Percentiles rank a stretch among this genome's conserved stretches.
These are phyloP conservation scores for Schizophyllum commune DNA, from an alignment of 1,284 basidiomycete species.

Conservation along the genomic window DNA sequence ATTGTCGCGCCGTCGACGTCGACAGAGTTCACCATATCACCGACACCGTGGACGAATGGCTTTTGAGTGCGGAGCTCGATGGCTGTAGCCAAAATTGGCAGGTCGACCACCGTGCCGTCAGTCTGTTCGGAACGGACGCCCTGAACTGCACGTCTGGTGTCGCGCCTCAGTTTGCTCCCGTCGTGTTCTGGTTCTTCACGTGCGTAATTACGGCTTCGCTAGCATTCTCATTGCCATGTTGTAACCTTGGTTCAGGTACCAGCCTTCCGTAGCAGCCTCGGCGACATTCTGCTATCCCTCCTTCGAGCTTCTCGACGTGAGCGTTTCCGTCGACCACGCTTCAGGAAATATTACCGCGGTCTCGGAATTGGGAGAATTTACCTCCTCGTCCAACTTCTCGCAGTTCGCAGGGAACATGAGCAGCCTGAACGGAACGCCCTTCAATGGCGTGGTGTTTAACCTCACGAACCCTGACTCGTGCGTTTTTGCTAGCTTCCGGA, in stretches of 20 bases:
- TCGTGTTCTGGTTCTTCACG: constrained; percentile 53
- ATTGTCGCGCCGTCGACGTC: constrained; percentile 33
- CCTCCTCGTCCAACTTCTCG: constrained; percentile 29
- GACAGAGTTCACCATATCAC: constrained; percentile 17
- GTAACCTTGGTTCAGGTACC: constrained; percentile 12
- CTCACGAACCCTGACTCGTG: constrained; percentile 29
- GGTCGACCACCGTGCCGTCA: constrained; percentile 29
- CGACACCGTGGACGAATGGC: constrained; percentile 28
- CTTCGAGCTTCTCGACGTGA: constrained; percentile 33
- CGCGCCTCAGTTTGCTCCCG: constrained; percentile 33
- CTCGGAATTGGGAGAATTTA: constrained; percentile 29
- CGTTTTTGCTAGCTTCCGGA: constrained; percentile 13
- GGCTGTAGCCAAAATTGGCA: constrained; percentile 33
- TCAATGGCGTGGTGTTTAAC: constrained; percentile 45
- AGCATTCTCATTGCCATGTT: background rate
- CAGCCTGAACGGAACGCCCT: constrained; percentile 35
- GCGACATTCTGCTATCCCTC: constrained; percentile 38
- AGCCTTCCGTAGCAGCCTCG: constrained; percentile 27
- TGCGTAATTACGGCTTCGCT: constrained; percentile 14
- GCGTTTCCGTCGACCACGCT: constrained; percentile 28
- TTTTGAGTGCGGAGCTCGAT: constrained; percentile 28
- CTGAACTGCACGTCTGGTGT: constrained; percentile 17
- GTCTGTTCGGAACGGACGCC: constrained; percentile 32
- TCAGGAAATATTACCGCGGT: constrained; percentile 34
- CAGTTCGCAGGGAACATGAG: constrained; percentile 34